Evolutionary conservation across 495 filamentous ascomycete genomes (phyloP).

Genomic region (Amniculicola lignicola): DNA sequence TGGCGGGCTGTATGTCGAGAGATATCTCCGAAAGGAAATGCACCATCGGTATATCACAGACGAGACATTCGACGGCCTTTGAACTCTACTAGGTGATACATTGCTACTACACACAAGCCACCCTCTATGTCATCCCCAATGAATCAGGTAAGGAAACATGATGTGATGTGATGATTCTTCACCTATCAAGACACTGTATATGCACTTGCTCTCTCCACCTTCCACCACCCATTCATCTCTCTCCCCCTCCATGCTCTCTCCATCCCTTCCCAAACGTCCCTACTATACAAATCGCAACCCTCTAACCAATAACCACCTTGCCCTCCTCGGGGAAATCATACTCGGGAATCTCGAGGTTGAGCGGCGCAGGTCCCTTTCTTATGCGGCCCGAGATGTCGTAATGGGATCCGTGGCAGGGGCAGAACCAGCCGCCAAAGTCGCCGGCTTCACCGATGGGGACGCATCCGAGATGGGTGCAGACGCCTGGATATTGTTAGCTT

Average conservation of each 20-base stretch:
- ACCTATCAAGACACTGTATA: constrained; percentile 19
- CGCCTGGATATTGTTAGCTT: constrained; percentile 52
- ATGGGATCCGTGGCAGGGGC: constrained; percentile 98
- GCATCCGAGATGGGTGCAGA: constrained; percentile 98
- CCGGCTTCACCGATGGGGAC: constrained; percentile 98
- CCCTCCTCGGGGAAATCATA: constrained; percentile 61
- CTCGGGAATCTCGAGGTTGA: constrained; percentile 91
- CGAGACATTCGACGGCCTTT: too few species aligned
- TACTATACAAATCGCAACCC: constrained; percentile 20
- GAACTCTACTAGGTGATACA: constrained; percentile 26
- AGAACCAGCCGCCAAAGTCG: constrained; percentile 99
- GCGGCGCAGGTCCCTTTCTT: constrained; percentile 90
- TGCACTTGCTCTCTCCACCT: not conserved
- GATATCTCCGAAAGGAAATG: too few species aligned
- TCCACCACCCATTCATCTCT: too few species aligned
- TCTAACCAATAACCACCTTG: constrained; percentile 45
- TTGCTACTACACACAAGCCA: constrained; percentile 20
- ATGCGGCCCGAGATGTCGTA: constrained; percentile 99
- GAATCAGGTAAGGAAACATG: constrained; percentile 1
- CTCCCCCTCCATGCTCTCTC: not conserved
- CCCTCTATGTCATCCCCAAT: constrained; percentile 12
- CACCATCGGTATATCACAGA: too few species aligned
- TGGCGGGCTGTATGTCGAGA: too few species aligned
- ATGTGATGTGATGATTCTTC: constrained; percentile 20
- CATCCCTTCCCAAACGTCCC: not conserved